A percentile compares a stretch with the other conserved stretches of the same genome.
phyloP scores from a whole-genome alignment of 306 rosid species.

The Ziziphus jujuba region DNA sequence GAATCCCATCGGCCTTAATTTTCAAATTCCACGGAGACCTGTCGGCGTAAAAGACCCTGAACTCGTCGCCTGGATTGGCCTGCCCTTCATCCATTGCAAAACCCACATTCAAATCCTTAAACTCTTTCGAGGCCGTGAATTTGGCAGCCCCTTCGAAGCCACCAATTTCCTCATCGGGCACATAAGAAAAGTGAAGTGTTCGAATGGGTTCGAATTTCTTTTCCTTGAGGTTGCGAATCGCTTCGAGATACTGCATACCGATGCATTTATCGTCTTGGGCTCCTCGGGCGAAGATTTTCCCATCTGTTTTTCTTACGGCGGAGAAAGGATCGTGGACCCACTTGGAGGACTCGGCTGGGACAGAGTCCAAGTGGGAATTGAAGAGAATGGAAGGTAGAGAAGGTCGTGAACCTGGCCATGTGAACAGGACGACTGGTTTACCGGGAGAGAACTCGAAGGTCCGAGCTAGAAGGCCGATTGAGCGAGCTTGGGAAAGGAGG shows the following conservation, averaged over 20 bases:
- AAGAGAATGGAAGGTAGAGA: conserved; percentile 76
- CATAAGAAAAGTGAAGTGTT: conserved; percentile 65
- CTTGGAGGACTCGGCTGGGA: conserved; percentile 82
- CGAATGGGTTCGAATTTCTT: conserved; percentile 47
- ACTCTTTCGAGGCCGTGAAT: conserved; percentile 57
- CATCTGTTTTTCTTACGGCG: conserved; percentile 53
- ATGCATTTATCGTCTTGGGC: conserved; percentile 92
- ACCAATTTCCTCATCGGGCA: conserved; percentile 92
- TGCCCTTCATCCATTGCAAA: conserved; percentile 87
- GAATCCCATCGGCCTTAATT: conserved; percentile 57
- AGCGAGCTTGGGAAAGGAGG: conserved; percentile 56
- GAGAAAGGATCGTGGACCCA: conserved; percentile 91
- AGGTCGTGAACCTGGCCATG: conserved; percentile 78
- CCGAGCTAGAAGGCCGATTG: conserved; percentile 40
- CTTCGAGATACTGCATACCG: conserved; percentile 80
- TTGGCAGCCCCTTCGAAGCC: conserved; percentile 52
- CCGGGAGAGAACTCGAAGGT: conserved; percentile 50
- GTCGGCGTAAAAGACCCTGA: conserved; percentile 75
- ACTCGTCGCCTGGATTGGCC: conserved; percentile 67
- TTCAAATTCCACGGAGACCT: conserved; percentile 75
- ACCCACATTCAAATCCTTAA: conserved; percentile 56
- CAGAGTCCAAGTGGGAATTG: conserved; percentile 94
- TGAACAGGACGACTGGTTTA: conserved; percentile 72
- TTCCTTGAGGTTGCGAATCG: conserved; percentile 54
- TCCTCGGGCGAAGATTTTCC: conserved; percentile 78